Conservation (phyloP, 2,329 filamentous ascomycete species). For the Ophiostoma angusticollis region DNA sequence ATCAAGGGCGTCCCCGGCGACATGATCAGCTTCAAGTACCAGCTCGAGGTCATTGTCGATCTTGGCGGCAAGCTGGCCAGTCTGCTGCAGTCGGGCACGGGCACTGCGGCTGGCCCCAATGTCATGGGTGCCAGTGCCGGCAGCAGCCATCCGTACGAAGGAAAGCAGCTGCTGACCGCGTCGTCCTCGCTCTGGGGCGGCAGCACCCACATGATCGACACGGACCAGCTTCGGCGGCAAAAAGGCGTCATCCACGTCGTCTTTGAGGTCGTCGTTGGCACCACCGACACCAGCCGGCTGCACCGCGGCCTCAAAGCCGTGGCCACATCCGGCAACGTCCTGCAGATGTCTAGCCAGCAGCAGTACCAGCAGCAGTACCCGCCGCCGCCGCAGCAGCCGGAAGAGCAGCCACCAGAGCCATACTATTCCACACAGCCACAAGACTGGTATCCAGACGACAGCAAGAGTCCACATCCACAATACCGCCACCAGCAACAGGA, state of each 20-base stretch:
- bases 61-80: constrained; percentile 73
- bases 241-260: constrained; percentile 82
- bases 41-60: constrained; percentile 85
- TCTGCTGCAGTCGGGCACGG: constrained; percentile 52
- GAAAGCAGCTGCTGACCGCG: constrained; percentile 13
- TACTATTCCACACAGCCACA: constrained; percentile 6
- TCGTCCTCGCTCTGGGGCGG: constrained; percentile 5
- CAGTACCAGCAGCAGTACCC: constrained; percentile 8
- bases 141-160: constrained; percentile 19
- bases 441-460: constrained; percentile 11
- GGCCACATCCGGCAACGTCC: no score
- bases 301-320: constrained; percentile 18
- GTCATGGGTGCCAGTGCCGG: background rate
- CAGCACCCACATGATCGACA: constrained; percentile 58
- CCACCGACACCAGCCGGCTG: constrained; percentile 55
- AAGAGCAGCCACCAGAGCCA: constrained; percentile 14
- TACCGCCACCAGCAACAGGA: constrained; percentile 5
- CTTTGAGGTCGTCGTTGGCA: constrained; percentile 81
- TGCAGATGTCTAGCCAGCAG: no score
- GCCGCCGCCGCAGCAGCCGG: constrained; percentile 14
- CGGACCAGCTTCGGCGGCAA: constrained; percentile 70
- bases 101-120: constrained; percentile 17
- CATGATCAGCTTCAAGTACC: constrained; percentile 93
- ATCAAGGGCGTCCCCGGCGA: constrained; percentile 80
- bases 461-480: constrained; percentile 14